These are phyloP conservation scores for Phaeosphaeria sp. DNA, from an alignment of 2,329 filamentous ascomycete genomes.

Conservation along the genomic window DNA sequence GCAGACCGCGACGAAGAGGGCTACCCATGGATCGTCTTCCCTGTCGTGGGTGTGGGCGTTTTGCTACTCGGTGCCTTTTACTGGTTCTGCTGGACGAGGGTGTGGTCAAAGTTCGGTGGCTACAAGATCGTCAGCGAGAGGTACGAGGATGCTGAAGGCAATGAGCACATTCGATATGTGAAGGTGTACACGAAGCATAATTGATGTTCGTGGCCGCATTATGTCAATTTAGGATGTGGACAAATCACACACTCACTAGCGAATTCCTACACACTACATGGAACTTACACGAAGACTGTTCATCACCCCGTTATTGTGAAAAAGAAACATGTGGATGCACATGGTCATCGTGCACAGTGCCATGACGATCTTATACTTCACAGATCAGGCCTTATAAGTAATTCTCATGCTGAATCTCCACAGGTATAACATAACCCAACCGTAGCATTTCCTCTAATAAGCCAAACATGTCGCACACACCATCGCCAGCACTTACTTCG, in stretches of 20 bases:
- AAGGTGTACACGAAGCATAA: slow-evolving; percentile 40
- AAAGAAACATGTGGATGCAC: neutral
- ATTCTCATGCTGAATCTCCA: neutral
- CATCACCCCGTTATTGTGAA: neutral
- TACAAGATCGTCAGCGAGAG: slow-evolving; percentile 42
- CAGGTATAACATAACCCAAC: neutral
- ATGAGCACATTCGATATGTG: slow-evolving; percentile 42
- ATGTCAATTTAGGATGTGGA: neutral
- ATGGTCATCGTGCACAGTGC: neutral
- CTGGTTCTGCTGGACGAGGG: slow-evolving; percentile 33
- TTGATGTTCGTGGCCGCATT: neutral
- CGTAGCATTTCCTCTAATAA: neutral
- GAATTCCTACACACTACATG: neutral
- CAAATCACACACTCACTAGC: neutral
- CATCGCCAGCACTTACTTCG: neutral
- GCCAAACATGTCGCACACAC: neutral
- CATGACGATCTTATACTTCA: neutral
- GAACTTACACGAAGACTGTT: neutral
- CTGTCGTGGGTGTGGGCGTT: slow-evolving; percentile 52
- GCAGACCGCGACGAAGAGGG: slow-evolving; percentile 50
- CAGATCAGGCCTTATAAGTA: neutral
- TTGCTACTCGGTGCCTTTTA: slow-evolving; percentile 48
- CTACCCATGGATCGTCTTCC: slow-evolving; percentile 55
- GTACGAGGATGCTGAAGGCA: slow-evolving; percentile 35
- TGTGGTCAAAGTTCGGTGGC: slow-evolving; percentile 34